Evolutionary conservation across 345 rosid species (phyloP), one percentile per base, ranked within the genome.

Genomic region (Melaleuca alternifolia): DNA sequence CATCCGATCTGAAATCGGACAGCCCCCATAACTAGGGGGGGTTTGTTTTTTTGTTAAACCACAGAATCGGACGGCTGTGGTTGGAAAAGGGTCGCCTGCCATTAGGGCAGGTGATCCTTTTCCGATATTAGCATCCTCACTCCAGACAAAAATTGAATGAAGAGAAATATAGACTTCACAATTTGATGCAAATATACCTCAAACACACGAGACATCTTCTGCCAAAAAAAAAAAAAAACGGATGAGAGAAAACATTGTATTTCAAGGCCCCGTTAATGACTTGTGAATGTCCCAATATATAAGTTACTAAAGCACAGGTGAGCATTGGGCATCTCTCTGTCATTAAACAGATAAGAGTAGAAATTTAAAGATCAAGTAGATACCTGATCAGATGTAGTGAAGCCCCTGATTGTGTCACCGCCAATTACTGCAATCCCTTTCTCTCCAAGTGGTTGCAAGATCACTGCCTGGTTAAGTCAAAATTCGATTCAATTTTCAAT

Each of bases 391-490:
- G 97, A 93, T 87, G 92, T 84, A 20, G 99, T 93, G 91, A 95
- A 97, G 65, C 98, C 99, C 91, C 98, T 95, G 87, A 96, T 91
- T 8, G 95, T 96, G 92, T 97, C 93, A 86, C 99, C 99, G 6
- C 99, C 99, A 88, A 97, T 94, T 59, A 96, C 50, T 13, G 90
- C 92, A 75, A 95, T 83, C 87, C 99, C 98, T 87, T 88, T 92
- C 85, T 94, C 97, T 56, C 98, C 99, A 85, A 96, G 93, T 61
- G 98, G 98, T 92, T 96, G 99, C 92, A 97, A 90, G 90, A 95
- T 94, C 89, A 96, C 98, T 82, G 98, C 98, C 98, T 97, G 86
- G 14, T 18, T 84, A 85, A 90, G 85, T 75, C 54, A 87, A 86
- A 53, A 48, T 44, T 56, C 82, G n/a, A 28, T 30, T n/a, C 79